These are phyloP conservation scores for Leishmania major DNA, from an alignment of 208 protist genomes.

Conservation along the genomic window DNA sequence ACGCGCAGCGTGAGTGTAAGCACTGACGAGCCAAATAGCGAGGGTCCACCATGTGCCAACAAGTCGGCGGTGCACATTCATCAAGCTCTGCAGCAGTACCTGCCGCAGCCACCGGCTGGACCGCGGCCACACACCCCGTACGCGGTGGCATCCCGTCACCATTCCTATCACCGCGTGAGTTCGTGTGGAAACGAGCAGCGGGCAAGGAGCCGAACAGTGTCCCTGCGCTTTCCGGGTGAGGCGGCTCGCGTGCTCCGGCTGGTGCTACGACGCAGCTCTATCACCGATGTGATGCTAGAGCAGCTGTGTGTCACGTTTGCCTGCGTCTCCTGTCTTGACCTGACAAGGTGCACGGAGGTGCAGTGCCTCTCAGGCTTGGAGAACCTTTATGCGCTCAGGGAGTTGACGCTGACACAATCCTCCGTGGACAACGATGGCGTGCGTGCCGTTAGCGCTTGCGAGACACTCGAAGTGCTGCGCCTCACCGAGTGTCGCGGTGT, in stretches of 20 bases:
- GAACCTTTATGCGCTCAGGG: conserved; percentile 29
- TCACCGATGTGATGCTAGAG: conserved; percentile 23
- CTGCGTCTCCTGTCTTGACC: conserved; percentile 41
- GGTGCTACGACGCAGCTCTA: conserved; percentile 22
- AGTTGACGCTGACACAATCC: conserved; percentile 36
- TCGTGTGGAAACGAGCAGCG: conserved; percentile 4
- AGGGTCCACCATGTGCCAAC: background rate
- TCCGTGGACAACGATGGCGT: conserved; percentile 54
- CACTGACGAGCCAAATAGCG: background rate
- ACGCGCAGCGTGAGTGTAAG: conserved; percentile 6
- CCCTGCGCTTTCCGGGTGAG: background rate
- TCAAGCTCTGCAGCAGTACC: conserved; percentile 25
- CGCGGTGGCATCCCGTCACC: background rate
- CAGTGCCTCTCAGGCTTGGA: conserved; percentile 38
- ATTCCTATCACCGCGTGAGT: background rate
- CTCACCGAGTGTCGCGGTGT: conserved; percentile 57
- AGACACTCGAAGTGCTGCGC: conserved; percentile 43
- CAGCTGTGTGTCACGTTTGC: conserved; percentile 17
- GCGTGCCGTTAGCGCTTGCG: conserved; percentile 35
- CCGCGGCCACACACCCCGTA: conserved; percentile 21
- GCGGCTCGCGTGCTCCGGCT: conserved; percentile 12
- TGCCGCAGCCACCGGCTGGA: conserved; percentile 22
- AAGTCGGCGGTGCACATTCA: conserved; percentile 11
- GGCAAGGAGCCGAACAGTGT: background rate
- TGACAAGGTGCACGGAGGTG: conserved; percentile 52